Percentiles rank a stretch among this genome's conserved stretches.
Conservation (phyloP, 192 early-diverging fungal genomes). For the Podila minutissima region DNA sequence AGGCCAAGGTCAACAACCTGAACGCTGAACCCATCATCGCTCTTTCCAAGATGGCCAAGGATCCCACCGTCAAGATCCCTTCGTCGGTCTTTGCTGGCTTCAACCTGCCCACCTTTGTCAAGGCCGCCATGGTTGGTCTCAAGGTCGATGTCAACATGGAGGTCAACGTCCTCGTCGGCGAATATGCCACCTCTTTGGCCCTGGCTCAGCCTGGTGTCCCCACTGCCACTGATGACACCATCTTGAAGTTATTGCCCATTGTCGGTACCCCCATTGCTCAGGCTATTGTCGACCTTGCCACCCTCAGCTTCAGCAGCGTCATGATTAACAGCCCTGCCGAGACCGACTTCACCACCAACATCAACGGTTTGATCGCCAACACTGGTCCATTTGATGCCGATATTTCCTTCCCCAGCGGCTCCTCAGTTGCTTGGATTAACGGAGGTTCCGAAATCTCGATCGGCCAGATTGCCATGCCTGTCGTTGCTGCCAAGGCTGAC, state of each 20-base stretch:
- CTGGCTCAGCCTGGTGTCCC: constrained; percentile 55
- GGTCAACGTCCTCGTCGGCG: constrained; percentile 58
- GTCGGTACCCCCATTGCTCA: constrained; percentile 67
- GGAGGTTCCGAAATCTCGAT: constrained; percentile 18
- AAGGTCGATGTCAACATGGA: constrained; percentile 56
- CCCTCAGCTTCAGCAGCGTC: constrained; percentile 22
- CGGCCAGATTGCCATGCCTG: constrained; percentile 59
- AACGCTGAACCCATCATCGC: constrained; percentile 56
- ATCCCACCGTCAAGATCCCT: constrained; percentile 36
- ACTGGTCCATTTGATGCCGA: constrained; percentile 52
- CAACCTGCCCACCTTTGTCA: constrained; percentile 57
- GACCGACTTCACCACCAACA: constrained; percentile 45
- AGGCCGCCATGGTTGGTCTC: constrained; percentile 56
- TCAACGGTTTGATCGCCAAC: constrained; percentile 47
- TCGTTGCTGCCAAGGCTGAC: constrained; percentile 51
- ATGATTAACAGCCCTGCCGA: constrained; percentile 51
- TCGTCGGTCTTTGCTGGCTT: constrained; percentile 55
- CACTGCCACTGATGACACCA: constrained; percentile 55
- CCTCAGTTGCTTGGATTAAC: constrained; percentile 48
- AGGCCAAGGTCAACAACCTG: constrained; percentile 53
- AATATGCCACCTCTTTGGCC: constrained; percentile 55
- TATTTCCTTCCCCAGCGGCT: constrained; percentile 48
- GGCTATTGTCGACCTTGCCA: constrained; percentile 55
- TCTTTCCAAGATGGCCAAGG: constrained; percentile 49
- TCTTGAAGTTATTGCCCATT: constrained; percentile 60